Percentiles rank a stretch among this genome's conserved stretches.
Conservation (phyloP, 495 filamentous ascomycete species). For the Geopyxis carbonaria region DNA sequence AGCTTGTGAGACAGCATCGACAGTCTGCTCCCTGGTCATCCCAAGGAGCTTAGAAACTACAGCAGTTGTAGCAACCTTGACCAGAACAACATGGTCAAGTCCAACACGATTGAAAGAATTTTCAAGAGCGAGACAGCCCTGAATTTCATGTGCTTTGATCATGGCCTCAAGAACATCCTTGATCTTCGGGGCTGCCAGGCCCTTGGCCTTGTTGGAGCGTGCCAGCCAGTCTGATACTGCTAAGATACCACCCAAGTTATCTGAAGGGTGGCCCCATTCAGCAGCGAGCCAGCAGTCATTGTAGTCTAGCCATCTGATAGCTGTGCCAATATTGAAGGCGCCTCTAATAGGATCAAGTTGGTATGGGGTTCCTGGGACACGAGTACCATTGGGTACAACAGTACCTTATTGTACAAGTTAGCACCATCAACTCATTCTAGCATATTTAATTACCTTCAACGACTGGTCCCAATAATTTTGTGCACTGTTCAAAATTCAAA, state of each 20-base stretch:
- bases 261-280: constrained; percentile 95
- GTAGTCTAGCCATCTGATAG: constrained; percentile 98
- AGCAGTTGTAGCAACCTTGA: constrained; percentile 92
- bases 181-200: constrained; percentile 40
- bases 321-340: constrained; percentile 96
- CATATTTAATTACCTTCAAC: constrained; percentile 31
- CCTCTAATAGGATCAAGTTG: constrained; percentile 88
- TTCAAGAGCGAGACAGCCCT: constrained; percentile 87
- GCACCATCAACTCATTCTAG: background rate
- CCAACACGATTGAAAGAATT: constrained; percentile 98
- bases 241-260: constrained; percentile 91
- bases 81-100: constrained; percentile 89
- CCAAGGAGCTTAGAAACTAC: constrained; percentile 91
- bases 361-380: constrained; percentile 82
- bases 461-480: constrained; percentile 84
- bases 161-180: constrained; percentile 89
- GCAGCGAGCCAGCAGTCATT: constrained; percentile 99
- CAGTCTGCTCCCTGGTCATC: constrained; percentile 72
- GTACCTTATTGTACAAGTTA: constrained; percentile 49
- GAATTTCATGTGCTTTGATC: constrained; percentile 99
- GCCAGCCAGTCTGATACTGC: constrained; percentile 95
- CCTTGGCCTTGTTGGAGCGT: constrained; percentile 86
- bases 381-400: constrained; percentile 79
- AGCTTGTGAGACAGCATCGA: constrained; percentile 88
- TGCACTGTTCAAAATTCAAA: constrained; percentile 87